A percentile compares a stretch with the other conserved stretches of the same genome.
These are phyloP conservation scores for Cyberlindnera veronae DNA, from an alignment of 805 yeast genomes.

Conservation along the genomic window DNA sequence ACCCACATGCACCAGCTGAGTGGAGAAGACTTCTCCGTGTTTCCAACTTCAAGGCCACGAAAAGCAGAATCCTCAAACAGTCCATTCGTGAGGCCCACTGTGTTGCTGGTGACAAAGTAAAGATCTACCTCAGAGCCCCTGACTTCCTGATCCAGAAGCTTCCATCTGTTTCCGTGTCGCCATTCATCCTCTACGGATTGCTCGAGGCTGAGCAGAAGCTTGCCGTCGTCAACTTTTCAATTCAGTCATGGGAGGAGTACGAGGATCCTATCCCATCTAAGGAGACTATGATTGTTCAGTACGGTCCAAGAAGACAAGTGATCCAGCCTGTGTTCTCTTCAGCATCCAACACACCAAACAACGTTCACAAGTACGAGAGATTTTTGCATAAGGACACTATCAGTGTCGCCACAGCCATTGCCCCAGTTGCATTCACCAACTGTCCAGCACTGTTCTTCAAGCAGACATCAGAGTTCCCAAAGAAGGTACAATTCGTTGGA, in stretches of 20 bases:
- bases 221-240: conserved; percentile 76
- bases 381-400: conserved; percentile 76
- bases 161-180: conserved; percentile 40
- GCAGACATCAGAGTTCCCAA: conserved; percentile 42
- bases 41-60: conserved; percentile 72
- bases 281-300: conserved; percentile 78
- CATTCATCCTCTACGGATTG: conserved; percentile 69
- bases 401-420: conserved; percentile 80
- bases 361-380: conserved; percentile 82
- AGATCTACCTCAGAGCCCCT: conserved; percentile 58
- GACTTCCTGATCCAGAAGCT: conserved; percentile 40
- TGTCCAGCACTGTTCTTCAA: conserved; percentile 85
- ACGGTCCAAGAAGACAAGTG: conserved; percentile 85
- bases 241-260: conserved; percentile 86
- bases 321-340: conserved; percentile 83
- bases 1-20: conserved; percentile 68
- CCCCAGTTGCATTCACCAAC: conserved; percentile 80
- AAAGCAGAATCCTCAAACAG: conserved; percentile 63
- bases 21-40: conserved; percentile 76
- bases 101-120: conserved; percentile 61
- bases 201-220: conserved; percentile 83
- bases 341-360: conserved; percentile 70
- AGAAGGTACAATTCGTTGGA: conserved; percentile 66
- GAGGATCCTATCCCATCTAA: conserved; percentile 83
- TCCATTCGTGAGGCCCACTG: conserved; percentile 43